Conservation (phyloP, 2,329 filamentous ascomycete genomes). For the Cercospora citrullina region DNA sequence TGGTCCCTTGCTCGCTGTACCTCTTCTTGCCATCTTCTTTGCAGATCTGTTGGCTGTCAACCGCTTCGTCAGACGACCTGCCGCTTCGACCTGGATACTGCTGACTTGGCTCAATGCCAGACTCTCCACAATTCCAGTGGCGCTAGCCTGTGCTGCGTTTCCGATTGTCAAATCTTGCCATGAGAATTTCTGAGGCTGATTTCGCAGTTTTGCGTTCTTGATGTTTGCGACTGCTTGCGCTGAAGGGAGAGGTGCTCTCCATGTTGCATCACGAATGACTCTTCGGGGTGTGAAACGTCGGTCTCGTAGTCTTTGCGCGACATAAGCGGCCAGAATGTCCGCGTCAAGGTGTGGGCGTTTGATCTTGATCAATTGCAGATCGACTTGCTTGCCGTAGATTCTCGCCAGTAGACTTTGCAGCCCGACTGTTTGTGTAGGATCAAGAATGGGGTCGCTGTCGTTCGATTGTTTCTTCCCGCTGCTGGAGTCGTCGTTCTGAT, state of each 20-base stretch:
- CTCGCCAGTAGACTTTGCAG: slow-evolving; percentile 22
- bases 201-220: slow-evolving; percentile 30
- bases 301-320: slow-evolving; percentile 34
- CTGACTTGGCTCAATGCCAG: slow-evolving; percentile 35
- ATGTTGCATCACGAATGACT: slow-evolving; percentile 38
- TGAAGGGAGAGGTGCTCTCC: slow-evolving; percentile 35
- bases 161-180: slow-evolving; percentile 28
- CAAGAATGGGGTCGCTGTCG: slow-evolving; percentile 19
- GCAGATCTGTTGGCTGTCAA: slow-evolving; percentile 37
- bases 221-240: slow-evolving; percentile 29
- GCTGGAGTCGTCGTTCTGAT: neutral
- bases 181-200: slow-evolving; percentile 24
- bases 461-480: neutral
- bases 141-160: slow-evolving; percentile 22
- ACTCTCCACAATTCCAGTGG: slow-evolving; percentile 29
- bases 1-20: slow-evolving; percentile 33
- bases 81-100: slow-evolving; percentile 35
- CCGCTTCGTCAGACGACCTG: slow-evolving; percentile 38
- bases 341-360: slow-evolving; percentile 35
- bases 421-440: slow-evolving; percentile 20
- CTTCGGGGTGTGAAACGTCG: slow-evolving; percentile 33
- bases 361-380: slow-evolving; percentile 34
- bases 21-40: slow-evolving; percentile 35
- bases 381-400: slow-evolving; percentile 37
- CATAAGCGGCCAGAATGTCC: slow-evolving; percentile 35